Evolutionary conservation across 129 eudicot species (phyloP), one percentile per base, ranked within the genome.

Genomic region (Artemisia tridentata): DNA sequence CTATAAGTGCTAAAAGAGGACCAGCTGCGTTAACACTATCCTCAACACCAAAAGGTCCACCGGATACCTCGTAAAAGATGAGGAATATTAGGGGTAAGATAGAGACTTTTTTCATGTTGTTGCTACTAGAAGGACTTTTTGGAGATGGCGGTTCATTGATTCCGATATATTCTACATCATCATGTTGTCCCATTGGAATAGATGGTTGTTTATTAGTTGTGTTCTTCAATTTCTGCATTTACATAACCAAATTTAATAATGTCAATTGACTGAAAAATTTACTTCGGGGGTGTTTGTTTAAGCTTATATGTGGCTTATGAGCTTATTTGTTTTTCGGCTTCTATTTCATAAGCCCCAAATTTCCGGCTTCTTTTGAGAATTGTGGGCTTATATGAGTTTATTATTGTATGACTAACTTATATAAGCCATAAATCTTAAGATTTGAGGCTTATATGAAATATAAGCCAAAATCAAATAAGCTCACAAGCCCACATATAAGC

Each of bases 1-100:
- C 96, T 14, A 80, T 51, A 12, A 89, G 89, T 0, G 96, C 96
- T 38, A 89, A 72, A 20, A 89, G 88, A 3, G 96, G 96, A 3
- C 96, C 96, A 43, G 96, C 96, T 11, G 96, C 96, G 13, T 61
- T 69, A 10, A 89, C 96, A 78, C 86, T 89, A 16, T 89, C 96
- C 76, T 89, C 96, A 27, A 86, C 88, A 34, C 96, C 96, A 57
- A 86, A 89, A 3, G 96, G 96, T 2, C 96, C 96, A 31, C 96
- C 96, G 10, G 96, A 89, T 17, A 89, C 96, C 81, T 86, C 96
- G 60, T 86, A 89, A 66, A 89, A 89, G 62, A 89, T 89, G 79
- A 89, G 87, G 60, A 89, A 89, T 54, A 89, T 65, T 31, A 89
- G 83, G 75, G 96, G 96, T 11, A 89, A 3, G 11, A 86, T 53